Percentiles rank a stretch among this genome's conserved stretches.
Conservation (phyloP, 306 rosid species). For the Glycyrrhiza uralensis region DNA sequence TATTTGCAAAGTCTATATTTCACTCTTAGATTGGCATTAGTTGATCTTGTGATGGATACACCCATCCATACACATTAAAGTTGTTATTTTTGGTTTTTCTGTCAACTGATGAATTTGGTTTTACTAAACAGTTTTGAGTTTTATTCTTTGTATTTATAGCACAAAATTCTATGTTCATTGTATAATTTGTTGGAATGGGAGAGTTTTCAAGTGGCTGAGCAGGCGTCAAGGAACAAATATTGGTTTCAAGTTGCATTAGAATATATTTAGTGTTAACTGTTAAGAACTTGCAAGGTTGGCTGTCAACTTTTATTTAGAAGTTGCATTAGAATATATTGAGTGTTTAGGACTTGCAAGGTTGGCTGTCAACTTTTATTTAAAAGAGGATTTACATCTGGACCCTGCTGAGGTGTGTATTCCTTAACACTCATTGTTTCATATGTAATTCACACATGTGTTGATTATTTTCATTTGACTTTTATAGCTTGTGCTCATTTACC, state of each 20-base stretch:
- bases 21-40: background rate
- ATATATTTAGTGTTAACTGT: background rate
- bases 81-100: background rate
- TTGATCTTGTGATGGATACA: background rate
- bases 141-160: background rate
- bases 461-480: background rate
- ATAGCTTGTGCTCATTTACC: background rate
- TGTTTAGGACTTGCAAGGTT: no score
- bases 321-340: no score
- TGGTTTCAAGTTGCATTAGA: slow-evolving; percentile 9
- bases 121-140: background rate
- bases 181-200: background rate
- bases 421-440: no score
- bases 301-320: no score
- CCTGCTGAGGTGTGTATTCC: no score
- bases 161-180: background rate
- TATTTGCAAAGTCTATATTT: background rate
- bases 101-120: background rate
- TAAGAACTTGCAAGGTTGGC: no score
- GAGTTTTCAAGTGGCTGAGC: slow-evolving; percentile 9
- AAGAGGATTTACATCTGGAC: no score
- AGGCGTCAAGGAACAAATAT: background rate
- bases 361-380: no score
- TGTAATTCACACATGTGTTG: no score
- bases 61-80: background rate